These are phyloP conservation scores for Cinchona pubescens DNA, from an alignment of 257 asterid species.

Conservation along the genomic window DNA sequence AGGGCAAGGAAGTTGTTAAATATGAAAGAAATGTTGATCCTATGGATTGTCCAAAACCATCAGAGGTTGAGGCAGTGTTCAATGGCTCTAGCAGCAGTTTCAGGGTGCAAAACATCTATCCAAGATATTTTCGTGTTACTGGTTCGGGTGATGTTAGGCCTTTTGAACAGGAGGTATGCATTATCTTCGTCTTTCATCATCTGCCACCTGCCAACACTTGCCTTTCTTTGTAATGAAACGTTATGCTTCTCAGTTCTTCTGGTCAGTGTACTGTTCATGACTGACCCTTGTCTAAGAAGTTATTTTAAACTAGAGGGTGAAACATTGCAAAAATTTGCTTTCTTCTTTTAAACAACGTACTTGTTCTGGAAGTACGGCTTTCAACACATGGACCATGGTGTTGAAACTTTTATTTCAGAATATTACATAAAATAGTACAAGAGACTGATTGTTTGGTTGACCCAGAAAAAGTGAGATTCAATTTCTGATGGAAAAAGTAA, in stretches of 20 bases:
- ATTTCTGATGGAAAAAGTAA: neutral
- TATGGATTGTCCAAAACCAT: slow-evolving; percentile 61
- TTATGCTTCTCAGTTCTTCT: neutral
- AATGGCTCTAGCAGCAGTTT: slow-evolving; percentile 78
- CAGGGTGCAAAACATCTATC: slow-evolving; percentile 59
- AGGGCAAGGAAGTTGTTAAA: slow-evolving; percentile 91
- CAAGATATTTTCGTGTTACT: slow-evolving; percentile 86
- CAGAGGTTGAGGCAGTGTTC: slow-evolving; percentile 66
- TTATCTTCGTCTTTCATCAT: neutral
- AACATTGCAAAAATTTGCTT: neutral
- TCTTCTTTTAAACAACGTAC: neutral
- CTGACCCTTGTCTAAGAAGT: no score
- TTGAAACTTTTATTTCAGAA: neutral
- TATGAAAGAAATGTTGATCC: slow-evolving; percentile 60
- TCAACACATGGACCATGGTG: neutral
- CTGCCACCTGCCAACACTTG: neutral
- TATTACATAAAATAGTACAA: neutral
- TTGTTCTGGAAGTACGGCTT: neutral
- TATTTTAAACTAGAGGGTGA: neutral
- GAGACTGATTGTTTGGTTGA: neutral
- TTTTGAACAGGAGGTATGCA: slow-evolving; percentile 75
- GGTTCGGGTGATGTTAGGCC: slow-evolving; percentile 96
- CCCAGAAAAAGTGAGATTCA: neutral
- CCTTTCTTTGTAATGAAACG: neutral
- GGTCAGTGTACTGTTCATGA: neutral